These are phyloP conservation scores for Naganishia cerealis DNA, from an alignment of 1,284 basidiomycete species.

Conservation along the genomic window DNA sequence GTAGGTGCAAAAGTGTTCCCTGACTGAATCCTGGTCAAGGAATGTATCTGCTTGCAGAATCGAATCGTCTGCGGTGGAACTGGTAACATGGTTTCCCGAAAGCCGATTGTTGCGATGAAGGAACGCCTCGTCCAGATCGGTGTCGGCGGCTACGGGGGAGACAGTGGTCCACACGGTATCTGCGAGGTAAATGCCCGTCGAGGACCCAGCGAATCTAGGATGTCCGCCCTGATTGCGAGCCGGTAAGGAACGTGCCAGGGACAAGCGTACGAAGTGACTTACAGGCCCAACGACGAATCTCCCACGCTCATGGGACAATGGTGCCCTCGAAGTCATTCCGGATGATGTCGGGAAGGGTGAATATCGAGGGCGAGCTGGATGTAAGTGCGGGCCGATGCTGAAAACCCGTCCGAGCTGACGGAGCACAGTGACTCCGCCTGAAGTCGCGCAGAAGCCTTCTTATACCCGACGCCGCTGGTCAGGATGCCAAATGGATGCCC, in stretches of 20 bases:
- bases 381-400: not conserved
- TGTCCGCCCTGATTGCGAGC: constrained; percentile 35
- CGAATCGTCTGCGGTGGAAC: not conserved
- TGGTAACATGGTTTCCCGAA: constrained; percentile 19
- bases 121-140: constrained; percentile 37
- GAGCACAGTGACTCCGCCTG: too few relatives aligned
- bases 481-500: too few relatives aligned
- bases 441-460: too few relatives aligned
- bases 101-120: constrained; percentile 35
- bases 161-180: constrained; percentile 35
- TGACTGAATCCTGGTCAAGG: constrained; percentile 18
- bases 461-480: too few relatives aligned
- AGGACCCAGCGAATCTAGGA: constrained; percentile 40
- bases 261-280: constrained; percentile 5
- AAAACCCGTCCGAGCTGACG: too few relatives aligned
- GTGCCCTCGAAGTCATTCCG: not conserved
- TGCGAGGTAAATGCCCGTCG: constrained; percentile 39
- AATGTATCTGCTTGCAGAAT: constrained; percentile 31
- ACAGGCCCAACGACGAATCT: constrained; percentile 40
- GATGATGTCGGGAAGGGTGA: too few relatives aligned
- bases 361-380: not conserved
- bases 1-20: constrained; percentile 35
- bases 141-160: constrained; percentile 21
- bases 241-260: not conserved
- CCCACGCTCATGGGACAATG: constrained; percentile 35